Conservation (phyloP, 2,329 filamentous ascomycete genomes). For the Microsporum canis region DNA sequence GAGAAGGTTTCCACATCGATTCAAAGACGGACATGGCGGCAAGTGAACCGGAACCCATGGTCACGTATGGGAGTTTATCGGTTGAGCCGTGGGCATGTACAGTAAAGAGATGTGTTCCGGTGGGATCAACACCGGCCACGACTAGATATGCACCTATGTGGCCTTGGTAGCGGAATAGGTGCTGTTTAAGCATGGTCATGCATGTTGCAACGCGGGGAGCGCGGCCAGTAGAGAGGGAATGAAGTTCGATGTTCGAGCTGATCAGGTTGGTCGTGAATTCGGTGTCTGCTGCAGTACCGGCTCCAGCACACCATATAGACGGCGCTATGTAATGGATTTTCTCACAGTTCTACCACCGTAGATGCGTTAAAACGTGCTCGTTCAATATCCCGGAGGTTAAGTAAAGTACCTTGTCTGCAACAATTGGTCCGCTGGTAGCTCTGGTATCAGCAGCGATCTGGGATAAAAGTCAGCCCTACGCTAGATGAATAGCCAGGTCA, state of each 20-base stretch:
- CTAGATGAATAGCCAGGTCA: slow-evolving; percentile 17
- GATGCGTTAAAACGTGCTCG: background rate
- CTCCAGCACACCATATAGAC: slow-evolving; percentile 98
- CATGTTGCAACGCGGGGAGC: slow-evolving; percentile 95
- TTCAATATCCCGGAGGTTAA: background rate
- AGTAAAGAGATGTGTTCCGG: slow-evolving; percentile 88
- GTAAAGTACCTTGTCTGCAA: slow-evolving; percentile 74
- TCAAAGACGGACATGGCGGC: slow-evolving; percentile 98
- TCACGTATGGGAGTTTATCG: slow-evolving; percentile 97
- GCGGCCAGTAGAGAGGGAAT: slow-evolving; percentile 89
- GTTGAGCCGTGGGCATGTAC: slow-evolving; percentile 97
- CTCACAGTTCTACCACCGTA: slow-evolving; percentile 67
- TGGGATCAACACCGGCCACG: slow-evolving; percentile 91
- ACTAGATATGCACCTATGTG: slow-evolving; percentile 97
- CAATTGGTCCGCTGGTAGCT: slow-evolving; percentile 93
- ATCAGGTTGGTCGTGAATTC: slow-evolving; percentile 98
- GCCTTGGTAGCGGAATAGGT: slow-evolving; percentile 96
- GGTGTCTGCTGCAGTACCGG: slow-evolving; percentile 93
- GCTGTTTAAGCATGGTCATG: slow-evolving; percentile 99
- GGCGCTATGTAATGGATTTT: slow-evolving; percentile 98
- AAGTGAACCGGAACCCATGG: slow-evolving; percentile 92
- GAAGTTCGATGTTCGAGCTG: slow-evolving; percentile 95
- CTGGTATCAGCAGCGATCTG: slow-evolving; percentile 96
- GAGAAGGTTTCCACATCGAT: slow-evolving; percentile 74
- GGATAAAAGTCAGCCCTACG: background rate